Evolutionary conservation across 352 stramenopile genomes (phyloP).

Genomic region (Phytophthora idaei): DNA sequence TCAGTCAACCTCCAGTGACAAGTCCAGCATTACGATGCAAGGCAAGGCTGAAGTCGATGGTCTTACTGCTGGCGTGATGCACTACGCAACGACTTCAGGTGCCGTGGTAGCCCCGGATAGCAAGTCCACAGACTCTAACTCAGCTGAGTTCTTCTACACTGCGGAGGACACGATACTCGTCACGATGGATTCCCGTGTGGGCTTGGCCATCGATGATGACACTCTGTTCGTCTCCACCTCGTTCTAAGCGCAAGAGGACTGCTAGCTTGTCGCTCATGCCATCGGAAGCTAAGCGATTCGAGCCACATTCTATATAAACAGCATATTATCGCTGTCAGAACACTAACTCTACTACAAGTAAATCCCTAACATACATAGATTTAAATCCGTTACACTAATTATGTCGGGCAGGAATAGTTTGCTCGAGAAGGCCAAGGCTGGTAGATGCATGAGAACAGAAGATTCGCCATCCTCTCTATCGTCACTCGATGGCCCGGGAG

Average conservation of each 20-base stretch:
- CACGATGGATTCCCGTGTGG: slow-evolving; percentile 58
- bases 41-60: slow-evolving; percentile 23
- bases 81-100: slow-evolving; percentile 70
- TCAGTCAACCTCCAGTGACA: slow-evolving; percentile 33
- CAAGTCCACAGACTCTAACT: slow-evolving; percentile 14
- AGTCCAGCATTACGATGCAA: slow-evolving; percentile 34
- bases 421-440: not conserved
- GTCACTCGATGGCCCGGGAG: slow-evolving; percentile 4
- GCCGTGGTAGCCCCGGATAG: slow-evolving; percentile 31
- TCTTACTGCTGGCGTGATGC: slow-evolving; percentile 37
- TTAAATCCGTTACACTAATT: not conserved
- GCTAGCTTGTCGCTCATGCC: slow-evolving; percentile 1
- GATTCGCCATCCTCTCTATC: slow-evolving; percentile 2
- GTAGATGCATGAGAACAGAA: slow-evolving; percentile 33
- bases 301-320: slow-evolving; percentile 27
- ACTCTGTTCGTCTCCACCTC: slow-evolving; percentile 64
- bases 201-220: slow-evolving; percentile 53
- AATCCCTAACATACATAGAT: too few species aligned
- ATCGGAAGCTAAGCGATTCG: slow-evolving; percentile 31
- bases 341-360: too few species aligned
- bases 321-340: slow-evolving; percentile 10
- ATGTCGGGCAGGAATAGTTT: slow-evolving; percentile 10
- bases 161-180: slow-evolving; percentile 43
- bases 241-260: slow-evolving; percentile 29
- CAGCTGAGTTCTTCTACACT: slow-evolving; percentile 46